Conservation (phyloP, 2,329 filamentous ascomycete species). For the Periglandula ipomoeae region DNA sequence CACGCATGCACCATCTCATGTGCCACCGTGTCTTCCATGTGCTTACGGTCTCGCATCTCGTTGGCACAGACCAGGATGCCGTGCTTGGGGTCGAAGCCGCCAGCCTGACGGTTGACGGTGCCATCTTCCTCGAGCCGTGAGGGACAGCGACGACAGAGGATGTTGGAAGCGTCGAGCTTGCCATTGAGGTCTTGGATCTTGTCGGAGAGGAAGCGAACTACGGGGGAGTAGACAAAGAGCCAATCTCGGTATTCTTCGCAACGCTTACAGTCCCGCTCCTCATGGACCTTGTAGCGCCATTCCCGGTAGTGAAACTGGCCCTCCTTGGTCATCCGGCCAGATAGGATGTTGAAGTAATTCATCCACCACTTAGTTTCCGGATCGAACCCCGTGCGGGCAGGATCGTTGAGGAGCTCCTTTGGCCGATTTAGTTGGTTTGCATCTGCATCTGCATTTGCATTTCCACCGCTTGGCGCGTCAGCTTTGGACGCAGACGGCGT, state of each 20-base stretch:
- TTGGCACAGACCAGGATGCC: constrained; percentile 93
- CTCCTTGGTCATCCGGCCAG: constrained; percentile 59
- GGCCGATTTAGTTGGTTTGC: constrained; percentile 6
- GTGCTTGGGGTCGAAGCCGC: constrained; percentile 78
- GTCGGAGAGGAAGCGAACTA: constrained; percentile 77
- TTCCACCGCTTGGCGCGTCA: constrained; percentile 6
- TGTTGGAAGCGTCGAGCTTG: constrained; percentile 61
- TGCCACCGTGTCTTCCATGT: constrained; percentile 86
- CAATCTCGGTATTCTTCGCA: constrained; percentile 80
- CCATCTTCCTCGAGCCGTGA: constrained; percentile 46
- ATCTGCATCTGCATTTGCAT: constrained; percentile 3
- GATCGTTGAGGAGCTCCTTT: constrained; percentile 45
- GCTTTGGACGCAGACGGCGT: constrained; percentile 10
- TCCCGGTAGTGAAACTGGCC: constrained; percentile 69
- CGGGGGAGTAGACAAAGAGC: constrained; percentile 74
- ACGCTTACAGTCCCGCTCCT: constrained; percentile 66
- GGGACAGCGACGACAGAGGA: constrained; percentile 73
- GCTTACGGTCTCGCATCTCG: constrained; percentile 67
- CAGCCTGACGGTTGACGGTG: constrained; percentile 55
- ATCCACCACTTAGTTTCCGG: constrained; percentile 58
- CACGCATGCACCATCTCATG: constrained; percentile 99
- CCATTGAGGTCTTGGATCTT: constrained; percentile 75
- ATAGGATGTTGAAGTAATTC: constrained; percentile 78
- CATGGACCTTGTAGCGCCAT: constrained; percentile 64
- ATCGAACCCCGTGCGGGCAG: constrained; percentile 53